A percentile compares a stretch with the other conserved stretches of the same genome.
These are phyloP conservation scores for Clarireedia monteithiana DNA, from an alignment of 2,329 filamentous ascomycete species.

Conservation along the genomic window DNA sequence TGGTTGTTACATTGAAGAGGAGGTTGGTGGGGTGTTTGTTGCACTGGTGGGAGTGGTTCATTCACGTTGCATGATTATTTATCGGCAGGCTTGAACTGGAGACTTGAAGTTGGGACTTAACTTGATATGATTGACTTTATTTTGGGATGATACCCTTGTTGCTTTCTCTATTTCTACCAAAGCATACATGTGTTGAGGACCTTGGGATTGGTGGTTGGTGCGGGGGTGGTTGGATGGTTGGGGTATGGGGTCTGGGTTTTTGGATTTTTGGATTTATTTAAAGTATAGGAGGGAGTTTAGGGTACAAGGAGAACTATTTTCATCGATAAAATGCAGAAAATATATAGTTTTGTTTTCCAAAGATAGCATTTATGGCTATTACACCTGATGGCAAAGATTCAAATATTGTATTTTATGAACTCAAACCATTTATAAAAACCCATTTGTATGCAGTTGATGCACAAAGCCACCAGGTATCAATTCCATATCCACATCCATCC, in stretches of 20 bases:
- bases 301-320: background rate
- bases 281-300: too few species aligned
- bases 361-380: background rate
- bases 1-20: background rate
- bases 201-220: background rate
- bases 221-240: too few species aligned
- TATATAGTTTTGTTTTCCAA: background rate
- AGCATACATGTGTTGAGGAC: background rate
- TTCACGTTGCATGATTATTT: too few species aligned
- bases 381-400: background rate
- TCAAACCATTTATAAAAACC: background rate
- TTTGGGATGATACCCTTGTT: background rate
- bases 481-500: background rate
- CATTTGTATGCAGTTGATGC: constrained; percentile 1
- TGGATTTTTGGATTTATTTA: too few species aligned
- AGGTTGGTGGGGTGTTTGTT: too few species aligned
- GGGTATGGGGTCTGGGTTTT: too few species aligned
- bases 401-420: background rate
- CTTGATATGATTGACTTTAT: background rate
- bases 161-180: background rate
- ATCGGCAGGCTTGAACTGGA: too few species aligned
- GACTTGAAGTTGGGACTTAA: background rate
- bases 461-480: constrained; percentile 1
- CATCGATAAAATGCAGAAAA: background rate
- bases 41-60: too few species aligned